Conservation (phyloP, 495 filamentous ascomycete genomes). For the Cercophora sp. region DNA sequence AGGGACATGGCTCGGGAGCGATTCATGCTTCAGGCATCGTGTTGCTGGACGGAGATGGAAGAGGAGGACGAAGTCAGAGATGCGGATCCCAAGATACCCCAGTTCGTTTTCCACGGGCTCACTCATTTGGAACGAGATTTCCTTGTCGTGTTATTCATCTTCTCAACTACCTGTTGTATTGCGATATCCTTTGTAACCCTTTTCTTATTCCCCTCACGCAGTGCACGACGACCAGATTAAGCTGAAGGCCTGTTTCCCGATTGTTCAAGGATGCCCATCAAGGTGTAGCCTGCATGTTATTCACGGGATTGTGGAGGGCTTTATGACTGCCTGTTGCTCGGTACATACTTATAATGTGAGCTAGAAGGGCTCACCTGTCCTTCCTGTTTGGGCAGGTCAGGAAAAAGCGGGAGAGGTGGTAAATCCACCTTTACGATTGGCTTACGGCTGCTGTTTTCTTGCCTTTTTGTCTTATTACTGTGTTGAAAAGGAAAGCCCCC, state of each 20-base stretch:
- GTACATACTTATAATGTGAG: constrained; percentile 11
- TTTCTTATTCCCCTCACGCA: not conserved
- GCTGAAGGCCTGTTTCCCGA: not conserved
- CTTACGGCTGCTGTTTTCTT: constrained; percentile 4
- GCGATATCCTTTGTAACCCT: constrained; percentile 10
- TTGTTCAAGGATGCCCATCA: too few relatives aligned
- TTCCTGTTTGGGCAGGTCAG: too few relatives aligned
- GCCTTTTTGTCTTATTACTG: not conserved
- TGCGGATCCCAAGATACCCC: constrained; percentile 38
- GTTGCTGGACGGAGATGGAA: too few relatives aligned
- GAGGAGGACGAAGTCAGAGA: too few relatives aligned
- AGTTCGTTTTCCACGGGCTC: constrained; percentile 17
- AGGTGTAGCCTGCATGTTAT: too few relatives aligned
- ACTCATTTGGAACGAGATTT: constrained; percentile 24
- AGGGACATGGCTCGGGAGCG: too few relatives aligned
- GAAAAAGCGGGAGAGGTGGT: too few relatives aligned
- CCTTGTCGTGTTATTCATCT: constrained; percentile 7
- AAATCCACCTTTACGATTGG: not conserved
- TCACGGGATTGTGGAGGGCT: too few relatives aligned
- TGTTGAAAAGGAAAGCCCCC: not conserved
- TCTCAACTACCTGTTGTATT: constrained; percentile 11
- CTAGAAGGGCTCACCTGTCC: too few relatives aligned
- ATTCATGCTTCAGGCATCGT: too few relatives aligned
- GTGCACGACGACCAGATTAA: not conserved
- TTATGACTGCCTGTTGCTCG: not conserved